A percentile compares a stretch with the other conserved stretches of the same genome.
These are phyloP conservation scores for Aureobasidium sp. DNA, from an alignment of 2,329 filamentous ascomycete genomes.

Conservation along the genomic window DNA sequence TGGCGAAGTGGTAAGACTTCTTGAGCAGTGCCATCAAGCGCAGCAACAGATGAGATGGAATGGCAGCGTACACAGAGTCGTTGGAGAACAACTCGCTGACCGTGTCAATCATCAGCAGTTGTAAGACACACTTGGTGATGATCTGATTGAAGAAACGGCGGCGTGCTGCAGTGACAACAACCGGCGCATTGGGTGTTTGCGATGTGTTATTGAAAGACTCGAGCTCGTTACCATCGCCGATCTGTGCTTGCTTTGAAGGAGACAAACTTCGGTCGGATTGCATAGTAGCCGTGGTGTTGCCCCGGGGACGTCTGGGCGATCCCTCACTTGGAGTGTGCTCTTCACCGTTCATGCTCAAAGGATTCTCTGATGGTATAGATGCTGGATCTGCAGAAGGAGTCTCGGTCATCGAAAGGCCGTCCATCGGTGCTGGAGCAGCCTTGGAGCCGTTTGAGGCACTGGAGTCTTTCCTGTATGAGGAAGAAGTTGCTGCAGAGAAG, in stretches of 20 bases:
- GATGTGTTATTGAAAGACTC: constrained; percentile 84
- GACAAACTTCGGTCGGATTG: constrained; percentile 5
- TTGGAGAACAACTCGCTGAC: constrained; percentile 98
- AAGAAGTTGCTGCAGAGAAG: constrained; percentile 68
- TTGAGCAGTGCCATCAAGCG: constrained; percentile 91
- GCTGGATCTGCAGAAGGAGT: constrained; percentile 27
- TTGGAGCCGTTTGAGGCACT: constrained; percentile 8
- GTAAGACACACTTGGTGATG: constrained; percentile 95
- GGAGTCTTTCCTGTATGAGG: constrained; percentile 26
- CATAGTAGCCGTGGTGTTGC: constrained; percentile 2
- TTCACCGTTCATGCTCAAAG: constrained; percentile 34
- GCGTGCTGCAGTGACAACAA: constrained; percentile 86
- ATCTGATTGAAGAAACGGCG: constrained; percentile 98
- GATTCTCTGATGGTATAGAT: constrained; percentile 31
- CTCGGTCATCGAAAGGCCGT: constrained; percentile 27
- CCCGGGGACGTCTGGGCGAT: constrained; percentile 2
- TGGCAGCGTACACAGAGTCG: constrained; percentile 86
- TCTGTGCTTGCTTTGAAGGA: constrained; percentile 4
- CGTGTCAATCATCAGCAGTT: constrained; percentile 98
- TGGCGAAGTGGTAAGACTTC: constrained; percentile 92
- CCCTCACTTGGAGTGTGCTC: neutral
- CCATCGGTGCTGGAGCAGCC: constrained; percentile 35
- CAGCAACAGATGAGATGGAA: constrained; percentile 81
- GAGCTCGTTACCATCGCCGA: constrained; percentile 38
- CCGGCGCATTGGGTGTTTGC: constrained; percentile 82